Evolutionary conservation across 176 grass and related monocot genomes (phyloP), one percentile per base, ranked within the genome.

Genomic region (Aechmea fasciata): DNA sequence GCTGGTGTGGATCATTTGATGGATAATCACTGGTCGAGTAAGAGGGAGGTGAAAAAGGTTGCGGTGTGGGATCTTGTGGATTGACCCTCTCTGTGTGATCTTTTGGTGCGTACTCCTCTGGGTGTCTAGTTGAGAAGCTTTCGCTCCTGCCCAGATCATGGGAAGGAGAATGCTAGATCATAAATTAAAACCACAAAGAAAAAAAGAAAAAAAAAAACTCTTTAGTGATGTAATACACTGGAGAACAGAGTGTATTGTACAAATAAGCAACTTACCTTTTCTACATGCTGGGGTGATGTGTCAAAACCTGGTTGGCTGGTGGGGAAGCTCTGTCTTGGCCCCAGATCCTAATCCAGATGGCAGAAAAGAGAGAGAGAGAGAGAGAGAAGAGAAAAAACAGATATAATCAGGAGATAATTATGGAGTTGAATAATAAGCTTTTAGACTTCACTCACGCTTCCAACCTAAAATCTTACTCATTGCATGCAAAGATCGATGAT

Each of bases 131-230:
- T 73, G 90, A 33, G 53, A 87, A 99, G 82, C 82, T 92, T 57
- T 79, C 81, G 61, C 57, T 81, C 72, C 82, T 84, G 47, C 76
- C 71, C 65, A 86, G 72, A 71, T 88, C 90, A 84, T 87, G 86
- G 71, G 6, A 79, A 64, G 55, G 63, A 52, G 50, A 81, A 74
- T 69, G 19, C 73, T 63, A 19, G 61, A 80, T 66, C 41, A 67
- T 70, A 49, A 54, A 76, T 23, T 13, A 2, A 73, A 41, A 41
- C 4, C 4, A 41, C n/a, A n/a, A n/a, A n/a, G n/a, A n/a, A n/a
- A n/a, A n/a, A n/a, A n/a, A n/a, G n/a, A n/a, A n/a, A 33, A 41
- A 41, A 41, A 7, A 41, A 41, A 41, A 41, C 33, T 41, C 33
- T 7, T 41, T 41, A 41, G 33, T 41, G 33, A 41, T 41, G 4